These are phyloP conservation scores for Asterophora parasitica DNA, from an alignment of 768 basidiomycete species.

Conservation along the genomic window DNA sequence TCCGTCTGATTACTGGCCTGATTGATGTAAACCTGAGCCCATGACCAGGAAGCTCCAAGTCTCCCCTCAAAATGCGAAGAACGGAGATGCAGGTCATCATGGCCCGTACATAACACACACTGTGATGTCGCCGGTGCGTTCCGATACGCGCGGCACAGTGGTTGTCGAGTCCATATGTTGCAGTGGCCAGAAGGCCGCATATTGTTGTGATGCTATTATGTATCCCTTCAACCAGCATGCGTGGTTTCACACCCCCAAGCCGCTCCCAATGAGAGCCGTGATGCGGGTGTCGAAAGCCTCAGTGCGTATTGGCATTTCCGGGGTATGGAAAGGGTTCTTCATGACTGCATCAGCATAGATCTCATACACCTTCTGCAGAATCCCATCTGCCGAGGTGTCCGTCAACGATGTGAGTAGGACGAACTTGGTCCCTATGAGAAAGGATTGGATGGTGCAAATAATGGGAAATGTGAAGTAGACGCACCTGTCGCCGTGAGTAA, in stretches of 20 bases:
- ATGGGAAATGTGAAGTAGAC: not conserved
- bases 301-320: conserved; percentile 97
- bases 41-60: too few species aligned
- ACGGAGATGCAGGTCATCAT: too few species aligned
- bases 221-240: not conserved
- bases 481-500: conserved; percentile 86
- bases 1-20: too few species aligned
- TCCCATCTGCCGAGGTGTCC: conserved; percentile 61
- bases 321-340: conserved; percentile 99
- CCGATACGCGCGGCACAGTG: too few species aligned
- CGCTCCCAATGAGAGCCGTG: conserved; percentile 50
- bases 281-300: conserved; percentile 82
- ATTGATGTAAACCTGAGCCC: too few species aligned
- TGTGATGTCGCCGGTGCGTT: too few species aligned
- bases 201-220: not conserved
- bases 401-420: conserved; percentile 83
- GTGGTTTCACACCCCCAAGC: conserved; percentile 22
- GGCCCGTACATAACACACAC: too few species aligned
- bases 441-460: not conserved
- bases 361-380: conserved; percentile 87
- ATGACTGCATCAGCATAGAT: conserved; percentile 92
- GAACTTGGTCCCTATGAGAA: conserved; percentile 80
- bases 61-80: too few species aligned
- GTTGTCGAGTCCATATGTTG: too few species aligned
- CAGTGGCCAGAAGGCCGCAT: too few species aligned